Evolutionary conservation across 2,329 filamentous ascomycete genomes (phyloP), one percentile per base, ranked within the genome.

Genomic region (Didymella exigua): DNA sequence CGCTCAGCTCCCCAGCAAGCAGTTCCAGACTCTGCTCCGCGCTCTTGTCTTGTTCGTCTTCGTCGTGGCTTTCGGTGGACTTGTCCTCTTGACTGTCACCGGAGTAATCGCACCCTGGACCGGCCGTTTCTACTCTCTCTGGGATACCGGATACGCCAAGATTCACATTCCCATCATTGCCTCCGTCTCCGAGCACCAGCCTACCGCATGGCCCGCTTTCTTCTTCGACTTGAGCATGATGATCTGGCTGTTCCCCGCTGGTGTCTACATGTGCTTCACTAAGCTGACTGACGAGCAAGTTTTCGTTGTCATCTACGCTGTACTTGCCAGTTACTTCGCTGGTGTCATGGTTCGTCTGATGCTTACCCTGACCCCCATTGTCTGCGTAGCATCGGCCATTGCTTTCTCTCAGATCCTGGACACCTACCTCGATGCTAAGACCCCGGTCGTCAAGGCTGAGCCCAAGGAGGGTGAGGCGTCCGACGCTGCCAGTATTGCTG

Each of bases 291-390:
- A 99, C 72, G 93, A 99, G 82, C 95, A 99, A 73, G 93, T 99
- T 58, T 99, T 99, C 72, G 86, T 99, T 67, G 89, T 99, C 69
- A 96, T 98, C 65, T 99, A 99, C 74, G 87, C 93, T n/a, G 86
- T 99, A 40, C 89, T 98, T 61, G 91, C 91, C 63, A 97, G 91
- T 78, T 99, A 99, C 82, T 99, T 99, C 71, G 91, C 96, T 21
- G 95, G 95, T 74, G 96, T 99, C 78, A 99, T 99, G 95, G 95
- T 99, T 58, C 92, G 95, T 79, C 82, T 99, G 69, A 99, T 99
- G 95, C 85, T 99, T 59, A 99, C 95, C 0, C 81, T 99, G 65
- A 99, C 95, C 1, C 95, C 95, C 1, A 89, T 99, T 63, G 95
- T 99, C 45, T 99, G 95, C 76, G 91, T 97, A 63, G 89, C 95